Evolutionary conservation across 306 rosid species (phyloP).

Genomic region (Vigna radiata): DNA sequence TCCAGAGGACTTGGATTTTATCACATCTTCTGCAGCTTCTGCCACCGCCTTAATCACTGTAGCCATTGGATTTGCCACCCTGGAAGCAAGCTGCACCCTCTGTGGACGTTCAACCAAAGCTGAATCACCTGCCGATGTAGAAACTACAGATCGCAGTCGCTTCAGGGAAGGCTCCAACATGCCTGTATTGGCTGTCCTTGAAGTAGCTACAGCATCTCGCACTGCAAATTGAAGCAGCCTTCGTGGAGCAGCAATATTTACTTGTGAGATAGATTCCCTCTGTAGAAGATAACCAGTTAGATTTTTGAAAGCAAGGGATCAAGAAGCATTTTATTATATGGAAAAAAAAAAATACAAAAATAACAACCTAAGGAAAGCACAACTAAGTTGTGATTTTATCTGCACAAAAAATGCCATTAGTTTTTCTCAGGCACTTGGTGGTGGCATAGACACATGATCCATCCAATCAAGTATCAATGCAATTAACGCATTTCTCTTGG

Average conservation of each 20-base stretch:
- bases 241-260: constrained; percentile 72
- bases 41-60: constrained; percentile 88
- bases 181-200: constrained; percentile 55
- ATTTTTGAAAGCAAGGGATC: constrained; percentile 37
- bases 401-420: background rate
- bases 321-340: background rate
- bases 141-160: constrained; percentile 94
- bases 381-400: constrained; percentile 29
- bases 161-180: constrained; percentile 65
- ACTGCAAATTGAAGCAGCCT: constrained; percentile 91
- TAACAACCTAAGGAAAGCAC: background rate
- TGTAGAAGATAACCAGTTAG: constrained; percentile 52
- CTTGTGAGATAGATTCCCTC: constrained; percentile 70
- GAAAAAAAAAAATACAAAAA: constrained; percentile 7
- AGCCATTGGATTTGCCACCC: constrained; percentile 81
- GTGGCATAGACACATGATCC: constrained; percentile 17
- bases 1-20: constrained; percentile 70
- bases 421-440: background rate
- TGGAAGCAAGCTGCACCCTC: constrained; percentile 58
- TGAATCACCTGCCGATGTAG: constrained; percentile 67
- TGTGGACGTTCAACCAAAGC: constrained; percentile 61
- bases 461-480: background rate
- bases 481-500: constrained; percentile 1
- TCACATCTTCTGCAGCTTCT: constrained; percentile 91
- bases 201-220: constrained; percentile 85